Evolutionary conservation across 768 basidiomycete genomes (phyloP).

Genomic region (Leccinum barrowsii): DNA sequence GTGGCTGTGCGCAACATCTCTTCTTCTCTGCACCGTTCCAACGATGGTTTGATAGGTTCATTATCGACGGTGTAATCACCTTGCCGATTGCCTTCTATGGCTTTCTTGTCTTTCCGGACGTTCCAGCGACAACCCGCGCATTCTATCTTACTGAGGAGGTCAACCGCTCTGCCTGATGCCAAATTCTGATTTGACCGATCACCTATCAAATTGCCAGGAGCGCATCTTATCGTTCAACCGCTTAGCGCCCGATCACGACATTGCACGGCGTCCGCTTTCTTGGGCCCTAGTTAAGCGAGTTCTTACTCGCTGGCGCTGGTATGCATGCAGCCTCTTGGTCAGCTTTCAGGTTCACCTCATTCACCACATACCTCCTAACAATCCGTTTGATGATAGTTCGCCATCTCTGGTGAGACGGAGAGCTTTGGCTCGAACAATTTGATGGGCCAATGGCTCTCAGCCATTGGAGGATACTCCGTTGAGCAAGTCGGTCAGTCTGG

Average conservation of each 20-base stretch:
- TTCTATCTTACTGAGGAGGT: slow-evolving; percentile 63
- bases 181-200: background rate
- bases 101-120: slow-evolving; percentile 69
- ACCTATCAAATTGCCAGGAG: slow-evolving; percentile 39
- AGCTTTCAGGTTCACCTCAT: slow-evolving; percentile 11
- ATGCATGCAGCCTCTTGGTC: slow-evolving; percentile 62
- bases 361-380: background rate
- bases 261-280: slow-evolving; percentile 41
- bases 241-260: slow-evolving; percentile 39
- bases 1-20: slow-evolving; percentile 45
- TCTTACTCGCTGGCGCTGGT: slow-evolving; percentile 63
- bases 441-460: slow-evolving; percentile 70
- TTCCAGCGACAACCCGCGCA: slow-evolving; percentile 59
- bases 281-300: slow-evolving; percentile 47
- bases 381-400: slow-evolving; percentile 43
- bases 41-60: slow-evolving; percentile 40
- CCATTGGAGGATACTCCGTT: slow-evolving; percentile 57
- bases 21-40: background rate
- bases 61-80: slow-evolving; percentile 69
- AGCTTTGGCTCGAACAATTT: slow-evolving; percentile 68
- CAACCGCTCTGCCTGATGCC: slow-evolving; percentile 9
- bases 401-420: slow-evolving; percentile 63
- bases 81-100: slow-evolving; percentile 70
- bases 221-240: slow-evolving; percentile 50
- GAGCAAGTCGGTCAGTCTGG: slow-evolving; percentile 50